Base-by-base conservation (phyloP, 2,329 filamentous ascomycete species). In the Curvularia hawaiiensis region DNA sequence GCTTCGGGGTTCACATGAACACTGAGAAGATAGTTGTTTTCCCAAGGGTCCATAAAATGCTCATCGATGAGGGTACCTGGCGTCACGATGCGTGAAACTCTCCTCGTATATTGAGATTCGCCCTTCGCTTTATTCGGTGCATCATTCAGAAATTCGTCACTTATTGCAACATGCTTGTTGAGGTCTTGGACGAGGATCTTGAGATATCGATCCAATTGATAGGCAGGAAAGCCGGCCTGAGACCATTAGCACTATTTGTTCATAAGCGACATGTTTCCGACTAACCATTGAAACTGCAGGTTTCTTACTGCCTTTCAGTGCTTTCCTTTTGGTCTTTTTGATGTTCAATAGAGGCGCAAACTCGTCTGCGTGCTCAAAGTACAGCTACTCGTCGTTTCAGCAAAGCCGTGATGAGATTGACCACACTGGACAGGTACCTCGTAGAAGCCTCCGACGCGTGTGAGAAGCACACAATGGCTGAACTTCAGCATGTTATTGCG, bases 41-140 rank as follows among this genome's bases (percentile, higher is more conserved):
- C 88, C 72, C 90, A 94, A 1, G 92, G 91, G 73, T 98, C 91
- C 82, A 99, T 92, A 75, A 98, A 99, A 68, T 92, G 93, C 78
- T 99, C 95, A 76, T 99, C 95, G 64, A 99, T 97, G 52, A 99
- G 81, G 1, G 95, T 99, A 20, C 95, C 95, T 1, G 95, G 92
- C 0, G 95, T 98, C 70, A 99, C 87, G 65, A 99, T 89, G 56
- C 95, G 88, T 18, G 91, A 86, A 14, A 99, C 92, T 65, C 83
- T 88, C 26, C 95, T 89, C 73, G 96, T 90, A 74, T 95, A 96
- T 80, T 94, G 82, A 62, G 94, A 79, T 3, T 91, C 92, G 14
- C 91, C 91, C 72, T 89, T 94, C 63, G 89, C 79, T 76, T 86
- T 91, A 54, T 86, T 86, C 3, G 87, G 82, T 4, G 85, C 82